phyloP scores from a whole-genome alignment of 176 grass and related monocot species.

The Phyllostachys edulis region DNA sequence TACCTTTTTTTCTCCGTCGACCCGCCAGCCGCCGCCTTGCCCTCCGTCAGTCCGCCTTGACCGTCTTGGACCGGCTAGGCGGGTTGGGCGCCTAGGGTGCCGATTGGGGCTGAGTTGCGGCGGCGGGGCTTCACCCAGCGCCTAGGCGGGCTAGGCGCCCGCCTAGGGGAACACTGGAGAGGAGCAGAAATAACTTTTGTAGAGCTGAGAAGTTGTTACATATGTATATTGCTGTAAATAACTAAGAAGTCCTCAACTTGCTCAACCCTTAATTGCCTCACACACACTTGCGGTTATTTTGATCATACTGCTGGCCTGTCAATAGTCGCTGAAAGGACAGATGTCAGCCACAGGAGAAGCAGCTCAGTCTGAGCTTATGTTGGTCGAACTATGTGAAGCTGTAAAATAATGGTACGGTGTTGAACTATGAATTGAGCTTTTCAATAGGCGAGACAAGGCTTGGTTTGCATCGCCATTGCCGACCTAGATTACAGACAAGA shows the following conservation, averaged over 20 bases:
- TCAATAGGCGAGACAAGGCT: slow-evolving; percentile 7
- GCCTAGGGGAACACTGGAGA: too few relatives aligned
- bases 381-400: background rate
- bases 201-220: slow-evolving; percentile 25
- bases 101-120: too few relatives aligned
- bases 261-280: slow-evolving; percentile 20
- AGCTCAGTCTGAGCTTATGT: slow-evolving; percentile 28
- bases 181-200: slow-evolving; percentile 7
- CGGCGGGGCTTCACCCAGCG: too few relatives aligned
- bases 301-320: slow-evolving; percentile 26
- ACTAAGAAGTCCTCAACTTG: slow-evolving; percentile 13
- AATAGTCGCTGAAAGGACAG: slow-evolving; percentile 22
- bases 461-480: slow-evolving; percentile 43
- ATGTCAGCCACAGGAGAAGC: slow-evolving; percentile 23
- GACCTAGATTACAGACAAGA: slow-evolving; percentile 34
- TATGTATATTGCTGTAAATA: slow-evolving; percentile 30
- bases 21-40: too few relatives aligned
- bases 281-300: background rate
- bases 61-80: too few relatives aligned
- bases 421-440: slow-evolving; percentile 7
- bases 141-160: too few relatives aligned
- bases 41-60: too few relatives aligned
- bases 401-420: slow-evolving; percentile 25
- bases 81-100: too few relatives aligned
- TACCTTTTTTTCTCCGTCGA: too few relatives aligned